Evolutionary conservation across 2,329 filamentous ascomycete species (phyloP).

Genomic region (Talaromyces sp.): DNA sequence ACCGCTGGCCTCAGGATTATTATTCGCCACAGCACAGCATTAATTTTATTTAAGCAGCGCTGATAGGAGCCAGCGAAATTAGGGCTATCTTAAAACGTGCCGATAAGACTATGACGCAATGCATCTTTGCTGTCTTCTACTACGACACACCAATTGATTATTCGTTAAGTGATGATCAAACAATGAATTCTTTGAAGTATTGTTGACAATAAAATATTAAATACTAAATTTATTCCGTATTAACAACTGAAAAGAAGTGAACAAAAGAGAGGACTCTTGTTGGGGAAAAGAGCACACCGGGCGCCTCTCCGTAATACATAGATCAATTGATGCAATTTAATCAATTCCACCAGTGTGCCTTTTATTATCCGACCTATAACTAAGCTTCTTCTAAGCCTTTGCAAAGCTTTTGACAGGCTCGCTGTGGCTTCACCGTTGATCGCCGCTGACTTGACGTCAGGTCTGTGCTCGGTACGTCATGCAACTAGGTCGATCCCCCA

Average conservation of each 20-base stretch:
- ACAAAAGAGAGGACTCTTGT: too few species aligned
- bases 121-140: background rate
- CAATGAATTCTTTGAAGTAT: too few species aligned
- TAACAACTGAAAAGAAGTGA: too few species aligned
- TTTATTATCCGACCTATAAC: background rate
- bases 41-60: background rate
- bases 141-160: too few species aligned
- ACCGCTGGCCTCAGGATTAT: background rate
- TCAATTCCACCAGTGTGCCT: too few species aligned
- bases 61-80: background rate
- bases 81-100: background rate
- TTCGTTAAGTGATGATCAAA: too few species aligned
- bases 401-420: background rate
- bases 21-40: background rate
- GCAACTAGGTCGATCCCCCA: background rate
- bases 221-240: too few species aligned
- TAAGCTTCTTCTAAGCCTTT: background rate
- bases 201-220: too few species aligned
- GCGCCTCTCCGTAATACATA: too few species aligned
- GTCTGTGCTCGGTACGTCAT: slow-evolving; percentile 9
- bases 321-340: too few species aligned
- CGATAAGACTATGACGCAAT: background rate
- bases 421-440: slow-evolving; percentile 7
- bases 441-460: slow-evolving; percentile 8
- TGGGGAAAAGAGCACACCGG: too few species aligned